phyloP scores from a whole-genome alignment of 169 alveolate species.

The Sarcocystis neurona region DNA sequence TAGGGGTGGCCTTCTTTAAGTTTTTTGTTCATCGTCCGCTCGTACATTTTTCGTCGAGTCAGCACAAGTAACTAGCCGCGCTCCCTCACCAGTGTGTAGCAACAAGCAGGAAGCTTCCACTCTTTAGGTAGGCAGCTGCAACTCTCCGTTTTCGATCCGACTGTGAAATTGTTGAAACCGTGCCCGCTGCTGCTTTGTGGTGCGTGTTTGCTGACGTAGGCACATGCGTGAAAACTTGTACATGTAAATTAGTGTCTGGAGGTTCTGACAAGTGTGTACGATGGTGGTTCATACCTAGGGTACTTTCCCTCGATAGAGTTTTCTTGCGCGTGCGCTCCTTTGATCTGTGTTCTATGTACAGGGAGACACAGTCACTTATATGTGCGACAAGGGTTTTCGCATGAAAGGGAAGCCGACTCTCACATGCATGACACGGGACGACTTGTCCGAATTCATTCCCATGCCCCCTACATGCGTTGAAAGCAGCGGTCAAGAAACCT shows the following conservation, averaged over 20 bases:
- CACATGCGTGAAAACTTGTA: not conserved
- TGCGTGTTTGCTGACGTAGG: not conserved
- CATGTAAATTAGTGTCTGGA: not conserved
- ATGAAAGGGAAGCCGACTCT: constrained; percentile 47
- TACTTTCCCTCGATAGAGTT: not conserved
- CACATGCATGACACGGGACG: constrained; percentile 54
- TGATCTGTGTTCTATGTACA: not conserved
- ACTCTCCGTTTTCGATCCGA: too few species aligned
- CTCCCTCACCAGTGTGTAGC: too few species aligned
- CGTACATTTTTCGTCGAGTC: not conserved
- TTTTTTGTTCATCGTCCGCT: not conserved
- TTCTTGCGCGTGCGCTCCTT: not conserved
- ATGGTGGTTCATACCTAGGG: not conserved
- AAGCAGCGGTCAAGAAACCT: not conserved
- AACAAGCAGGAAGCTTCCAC: too few species aligned
- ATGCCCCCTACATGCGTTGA: constrained; percentile 35
- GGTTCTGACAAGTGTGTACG: not conserved
- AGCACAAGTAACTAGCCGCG: too few species aligned
- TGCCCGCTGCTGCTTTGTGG: not conserved
- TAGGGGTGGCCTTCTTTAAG: not conserved
- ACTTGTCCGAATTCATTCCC: constrained; percentile 51
- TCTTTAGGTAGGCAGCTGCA: too few species aligned
- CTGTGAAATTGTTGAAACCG: not conserved
- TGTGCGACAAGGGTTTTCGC: constrained; percentile 50
- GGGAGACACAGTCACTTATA: constrained; percentile 62